A percentile compares a stretch with the other conserved stretches of the same genome.
These are phyloP conservation scores for Fusarium secorum DNA, from an alignment of 2,329 filamentous ascomycete species.

Conservation along the genomic window DNA sequence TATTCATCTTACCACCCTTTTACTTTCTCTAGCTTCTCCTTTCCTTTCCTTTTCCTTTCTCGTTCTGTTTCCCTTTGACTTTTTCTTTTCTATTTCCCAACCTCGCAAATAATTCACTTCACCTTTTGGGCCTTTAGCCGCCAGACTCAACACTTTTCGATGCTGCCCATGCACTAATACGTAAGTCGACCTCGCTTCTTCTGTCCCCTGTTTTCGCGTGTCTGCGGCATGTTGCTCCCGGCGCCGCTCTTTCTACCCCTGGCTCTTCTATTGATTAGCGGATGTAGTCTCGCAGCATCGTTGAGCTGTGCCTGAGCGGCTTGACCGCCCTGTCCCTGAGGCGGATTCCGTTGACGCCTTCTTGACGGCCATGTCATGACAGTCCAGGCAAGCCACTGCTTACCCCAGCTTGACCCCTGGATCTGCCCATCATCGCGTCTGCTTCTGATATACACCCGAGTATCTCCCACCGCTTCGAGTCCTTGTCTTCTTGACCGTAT, in stretches of 20 bases:
- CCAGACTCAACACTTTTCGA: conserved; percentile 19
- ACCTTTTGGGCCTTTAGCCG: background rate
- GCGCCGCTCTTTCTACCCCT: conserved; percentile 21
- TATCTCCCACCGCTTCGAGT: conserved; percentile 31
- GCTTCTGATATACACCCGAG: conserved; percentile 20
- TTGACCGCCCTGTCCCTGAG: conserved; percentile 32
- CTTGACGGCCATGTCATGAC: conserved; percentile 13
- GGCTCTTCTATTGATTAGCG: conserved; percentile 32
- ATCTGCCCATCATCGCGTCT: conserved; percentile 37
- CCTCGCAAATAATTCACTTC: conserved; percentile 5
- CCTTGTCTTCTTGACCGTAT: conserved; percentile 30
- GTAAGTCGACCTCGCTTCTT: conserved; percentile 27
- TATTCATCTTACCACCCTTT: conserved; percentile 26
- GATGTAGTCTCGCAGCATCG: conserved; percentile 27
- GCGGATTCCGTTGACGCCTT: conserved; percentile 12
- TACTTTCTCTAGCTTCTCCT: conserved; percentile 1
- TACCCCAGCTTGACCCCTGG: conserved; percentile 36
- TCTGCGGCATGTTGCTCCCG: conserved; percentile 25
- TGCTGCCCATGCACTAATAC: conserved; percentile 27
- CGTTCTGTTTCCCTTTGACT: background rate
- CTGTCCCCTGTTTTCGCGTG: conserved; percentile 32
- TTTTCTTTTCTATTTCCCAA: conserved; percentile 12
- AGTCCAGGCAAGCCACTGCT: conserved; percentile 20
- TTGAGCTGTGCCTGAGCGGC: conserved; percentile 28
- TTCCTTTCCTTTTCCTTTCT: background rate